Evolutionary conservation across 768 basidiomycete species (phyloP).

Genomic region (Kwoniella dendrophila): DNA sequence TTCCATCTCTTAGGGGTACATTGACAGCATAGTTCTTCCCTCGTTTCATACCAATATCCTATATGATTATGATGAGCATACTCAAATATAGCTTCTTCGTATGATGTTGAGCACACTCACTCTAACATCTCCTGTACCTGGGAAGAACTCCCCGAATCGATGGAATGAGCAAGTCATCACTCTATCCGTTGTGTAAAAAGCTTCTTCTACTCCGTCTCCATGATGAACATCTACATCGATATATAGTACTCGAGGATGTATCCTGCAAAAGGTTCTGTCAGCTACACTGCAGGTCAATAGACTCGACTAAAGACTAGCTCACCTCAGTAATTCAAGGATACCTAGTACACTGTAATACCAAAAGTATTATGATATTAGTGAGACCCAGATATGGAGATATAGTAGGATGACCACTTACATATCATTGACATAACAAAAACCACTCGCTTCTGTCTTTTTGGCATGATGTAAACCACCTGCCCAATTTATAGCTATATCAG

Average conservation of each 20-base stretch:
- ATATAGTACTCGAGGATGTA: constrained; percentile 79
- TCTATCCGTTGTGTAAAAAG: constrained; percentile 94
- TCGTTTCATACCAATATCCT: constrained; percentile 77
- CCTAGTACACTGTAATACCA: constrained; percentile 72
- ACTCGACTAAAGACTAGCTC: background rate
- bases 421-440: constrained; percentile 96
- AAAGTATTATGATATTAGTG: constrained; percentile 10
- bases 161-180: constrained; percentile 98
- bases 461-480: constrained; percentile 98
- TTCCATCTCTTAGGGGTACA: constrained; percentile 89
- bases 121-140: constrained; percentile 76
- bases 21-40: constrained; percentile 87
- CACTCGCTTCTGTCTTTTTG: constrained; percentile 97
- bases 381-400: background rate
- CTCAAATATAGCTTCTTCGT: background rate
- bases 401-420: constrained; percentile 38
- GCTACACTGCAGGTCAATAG: background rate
- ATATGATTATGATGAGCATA: constrained; percentile 33
- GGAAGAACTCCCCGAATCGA: constrained; percentile 95
- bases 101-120: constrained; percentile 23
- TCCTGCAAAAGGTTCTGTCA: constrained; percentile 33
- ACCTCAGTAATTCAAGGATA: constrained; percentile 88
- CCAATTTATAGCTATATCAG: constrained; percentile 91
- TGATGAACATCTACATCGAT: constrained; percentile 99
- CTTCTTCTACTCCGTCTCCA: constrained; percentile 98